Conservation (phyloP, 176 grass and related monocot genomes). For the Carex littledalei region DNA sequence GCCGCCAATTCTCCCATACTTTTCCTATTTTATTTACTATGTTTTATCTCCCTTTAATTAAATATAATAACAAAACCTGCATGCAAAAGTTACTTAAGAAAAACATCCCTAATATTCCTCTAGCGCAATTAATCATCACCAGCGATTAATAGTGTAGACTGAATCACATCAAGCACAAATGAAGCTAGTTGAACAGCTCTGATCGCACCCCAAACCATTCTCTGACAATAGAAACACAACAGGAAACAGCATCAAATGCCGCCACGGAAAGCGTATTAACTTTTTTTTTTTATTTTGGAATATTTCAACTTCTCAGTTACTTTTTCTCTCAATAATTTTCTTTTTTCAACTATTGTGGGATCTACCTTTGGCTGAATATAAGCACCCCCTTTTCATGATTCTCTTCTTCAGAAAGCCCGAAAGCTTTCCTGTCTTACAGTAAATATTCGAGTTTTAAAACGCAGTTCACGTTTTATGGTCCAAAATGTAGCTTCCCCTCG, state of each 20-base stretch:
- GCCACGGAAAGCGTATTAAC: not conserved
- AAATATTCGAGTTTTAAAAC: not conserved
- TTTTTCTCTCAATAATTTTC: not conserved
- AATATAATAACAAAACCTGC: slow-evolving; percentile 75
- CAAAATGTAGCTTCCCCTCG: not conserved
- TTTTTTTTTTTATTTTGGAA: not conserved
- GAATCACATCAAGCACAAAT: slow-evolving; percentile 54
- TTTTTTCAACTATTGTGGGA: not conserved
- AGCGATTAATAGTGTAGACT: slow-evolving; percentile 39
- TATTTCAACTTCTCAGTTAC: not conserved
- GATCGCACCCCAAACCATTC: slow-evolving; percentile 48
- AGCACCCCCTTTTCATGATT: not conserved
- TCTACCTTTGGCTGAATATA: slow-evolving; percentile 18
- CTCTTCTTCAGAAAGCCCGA: slow-evolving; percentile 13
- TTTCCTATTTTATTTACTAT: slow-evolving; percentile 19
- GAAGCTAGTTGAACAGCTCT: slow-evolving; percentile 59
- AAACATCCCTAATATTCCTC: slow-evolving; percentile 44
- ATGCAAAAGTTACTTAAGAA: slow-evolving; percentile 59
- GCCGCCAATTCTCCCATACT: slow-evolving; percentile 20
- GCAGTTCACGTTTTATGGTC: not conserved
- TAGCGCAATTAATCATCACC: slow-evolving; percentile 32
- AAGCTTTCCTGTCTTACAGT: not conserved
- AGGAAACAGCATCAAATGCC: slow-evolving; percentile 31
- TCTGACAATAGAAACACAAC: slow-evolving; percentile 27
- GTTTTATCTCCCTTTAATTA: slow-evolving; percentile 13